Base-by-base conservation (phyloP, 164 flowering plant species). In the Stephania japonica region DNA sequence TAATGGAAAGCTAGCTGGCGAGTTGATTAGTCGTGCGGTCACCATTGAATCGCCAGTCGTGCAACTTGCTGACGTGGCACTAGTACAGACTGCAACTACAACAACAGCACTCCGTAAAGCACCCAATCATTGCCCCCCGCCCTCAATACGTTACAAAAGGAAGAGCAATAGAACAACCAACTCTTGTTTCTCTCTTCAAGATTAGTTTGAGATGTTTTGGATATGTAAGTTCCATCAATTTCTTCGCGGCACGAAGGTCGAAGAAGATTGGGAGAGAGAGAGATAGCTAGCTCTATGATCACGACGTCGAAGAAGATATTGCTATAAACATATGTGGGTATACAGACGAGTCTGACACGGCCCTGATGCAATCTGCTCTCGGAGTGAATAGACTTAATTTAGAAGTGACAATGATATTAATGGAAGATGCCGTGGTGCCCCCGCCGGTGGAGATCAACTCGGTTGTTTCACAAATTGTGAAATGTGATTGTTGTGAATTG, bases 231-330 rank as follows among this genome's bases (percentile, higher is more conserved):
- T 71, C 14, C 14, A 47, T 69, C 74, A 77, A 72, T 42, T 79
- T 25, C 27, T 80, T 10, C 82, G 78, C 47, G 82, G 80, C 70
- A 83, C 79, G 2, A 27, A 27, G 32, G 32, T 27, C 32, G 56
- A 80, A 75, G 89, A 83, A 81, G 86, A 86, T 83, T 91, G 92
- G 93, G 92, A 91, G 82, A 88, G 84, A 42, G 94, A 91, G 78
- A 84, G 92, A 80, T 88, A 86, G 24, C n/a, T 7, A 16, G 14
- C 53, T n/a, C n/a, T n/a, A n/a, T n/a, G n/a, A n/a, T n/a, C n/a
- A n/a, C n/a, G n/a, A n/a, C n/a, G n/a, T n/a, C n/a, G n/a, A n/a
- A n/a, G n/a, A n/a, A n/a, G n/a, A n/a, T n/a, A n/a, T n/a, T n/a
- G n/a, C n/a, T n/a, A n/a, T n/a, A n/a, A n/a, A n/a, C n/a, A n/a